Evolutionary conservation across 257 asterid genomes (phyloP).

Genomic region (Solanum virginianum): DNA sequence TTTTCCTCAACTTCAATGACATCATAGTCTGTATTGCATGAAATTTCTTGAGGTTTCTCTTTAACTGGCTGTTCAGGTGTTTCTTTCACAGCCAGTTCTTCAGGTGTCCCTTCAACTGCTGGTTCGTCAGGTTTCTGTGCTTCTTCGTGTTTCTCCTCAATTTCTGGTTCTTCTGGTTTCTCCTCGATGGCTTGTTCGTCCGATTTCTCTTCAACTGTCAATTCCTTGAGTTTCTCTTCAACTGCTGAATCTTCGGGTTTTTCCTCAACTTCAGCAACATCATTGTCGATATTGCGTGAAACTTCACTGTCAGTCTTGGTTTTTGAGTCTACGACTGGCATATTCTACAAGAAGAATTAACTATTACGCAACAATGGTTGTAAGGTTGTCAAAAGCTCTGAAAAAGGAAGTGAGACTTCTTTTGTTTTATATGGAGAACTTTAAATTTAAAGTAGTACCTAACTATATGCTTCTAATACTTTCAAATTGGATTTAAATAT

Average conservation of each 20-base stretch:
- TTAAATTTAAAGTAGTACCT: background rate
- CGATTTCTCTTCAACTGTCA: background rate
- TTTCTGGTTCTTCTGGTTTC: background rate
- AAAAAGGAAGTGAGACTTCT: background rate
- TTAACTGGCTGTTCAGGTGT: background rate
- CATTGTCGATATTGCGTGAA: background rate
- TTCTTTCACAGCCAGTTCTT: background rate
- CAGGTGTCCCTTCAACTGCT: background rate
- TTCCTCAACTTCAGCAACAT: background rate
- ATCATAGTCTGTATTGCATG: background rate
- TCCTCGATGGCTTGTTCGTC: background rate
- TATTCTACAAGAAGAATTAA: constrained; percentile 15
- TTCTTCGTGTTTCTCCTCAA: background rate
- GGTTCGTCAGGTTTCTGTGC: background rate
- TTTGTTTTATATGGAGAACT: background rate
- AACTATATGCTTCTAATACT: background rate
- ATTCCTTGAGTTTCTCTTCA: background rate
- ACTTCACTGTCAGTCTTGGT: constrained; percentile 1
- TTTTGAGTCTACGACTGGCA: background rate
- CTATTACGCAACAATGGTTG: background rate
- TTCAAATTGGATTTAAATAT: background rate
- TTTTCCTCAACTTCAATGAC: background rate
- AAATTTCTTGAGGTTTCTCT: background rate
- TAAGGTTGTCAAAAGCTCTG: background rate
- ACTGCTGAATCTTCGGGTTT: background rate